Conservation (phyloP, 208 protist species). For the Acanthamoeba pearcei region DNA sequence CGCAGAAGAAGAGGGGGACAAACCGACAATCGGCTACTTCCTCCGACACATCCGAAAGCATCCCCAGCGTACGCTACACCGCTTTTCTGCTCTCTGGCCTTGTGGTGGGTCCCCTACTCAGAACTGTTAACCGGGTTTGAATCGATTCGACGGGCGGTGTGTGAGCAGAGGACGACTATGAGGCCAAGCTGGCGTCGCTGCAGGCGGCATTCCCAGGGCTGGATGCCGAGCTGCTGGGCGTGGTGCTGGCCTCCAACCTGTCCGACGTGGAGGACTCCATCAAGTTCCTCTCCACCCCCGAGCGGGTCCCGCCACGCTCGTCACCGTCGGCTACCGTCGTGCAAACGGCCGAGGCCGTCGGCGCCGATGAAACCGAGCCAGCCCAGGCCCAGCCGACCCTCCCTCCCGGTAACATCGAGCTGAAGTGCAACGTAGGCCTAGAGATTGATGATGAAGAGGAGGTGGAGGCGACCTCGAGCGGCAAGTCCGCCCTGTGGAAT, state of each 20-base stretch:
- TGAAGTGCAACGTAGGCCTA: background rate
- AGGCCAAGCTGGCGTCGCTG: slow-evolving; percentile 11
- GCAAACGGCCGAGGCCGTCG: slow-evolving; percentile 36
- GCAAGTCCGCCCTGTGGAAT: background rate
- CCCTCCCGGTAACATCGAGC: background rate
- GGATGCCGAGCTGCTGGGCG: slow-evolving; percentile 13
- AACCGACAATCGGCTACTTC: slow-evolving; percentile 36
- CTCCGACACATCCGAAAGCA: background rate
- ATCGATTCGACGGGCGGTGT: too few species aligned
- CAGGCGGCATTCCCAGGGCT: slow-evolving; percentile 15
- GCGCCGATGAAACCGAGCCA: background rate
- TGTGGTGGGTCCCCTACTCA: background rate
- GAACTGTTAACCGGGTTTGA: too few species aligned
- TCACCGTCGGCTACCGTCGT: background rate
- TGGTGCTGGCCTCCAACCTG: slow-evolving; percentile 56
- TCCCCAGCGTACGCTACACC: background rate
- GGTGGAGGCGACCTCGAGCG: background rate
- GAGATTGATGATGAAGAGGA: background rate
- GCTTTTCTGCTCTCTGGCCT: background rate
- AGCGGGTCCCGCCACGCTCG: background rate
- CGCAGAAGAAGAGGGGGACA: background rate
- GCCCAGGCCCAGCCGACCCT: background rate
- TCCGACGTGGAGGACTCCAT: slow-evolving; percentile 55
- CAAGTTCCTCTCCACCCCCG: slow-evolving; percentile 1
- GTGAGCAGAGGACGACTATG: background rate